Conservation (phyloP, 2,329 filamentous ascomycete genomes). For the Aureobasidium sp. region DNA sequence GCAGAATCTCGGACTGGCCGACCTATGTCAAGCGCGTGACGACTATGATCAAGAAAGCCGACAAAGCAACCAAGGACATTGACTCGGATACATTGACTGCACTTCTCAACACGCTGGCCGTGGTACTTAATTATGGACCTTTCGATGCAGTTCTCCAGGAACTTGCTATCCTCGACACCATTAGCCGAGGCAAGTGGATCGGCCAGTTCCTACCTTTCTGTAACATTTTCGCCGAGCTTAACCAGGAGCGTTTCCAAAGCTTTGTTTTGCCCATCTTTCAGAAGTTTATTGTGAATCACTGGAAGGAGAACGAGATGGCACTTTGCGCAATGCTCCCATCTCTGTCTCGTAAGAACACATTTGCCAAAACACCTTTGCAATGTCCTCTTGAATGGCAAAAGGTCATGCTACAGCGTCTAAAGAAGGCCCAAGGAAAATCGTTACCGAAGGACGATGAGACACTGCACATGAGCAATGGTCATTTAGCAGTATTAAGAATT, state of each 20-base stretch:
- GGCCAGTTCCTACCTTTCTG: constrained; percentile 79
- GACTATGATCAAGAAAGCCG: constrained; percentile 25
- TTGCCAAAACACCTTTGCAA: constrained; percentile 44
- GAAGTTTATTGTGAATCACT: constrained; percentile 70
- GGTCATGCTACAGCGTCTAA: constrained; percentile 31
- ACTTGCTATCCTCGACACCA: constrained; percentile 56
- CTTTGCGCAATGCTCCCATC: constrained; percentile 62
- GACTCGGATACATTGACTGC: constrained; percentile 20
- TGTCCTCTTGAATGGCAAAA: constrained; percentile 56
- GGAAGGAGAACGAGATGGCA: constrained; percentile 61
- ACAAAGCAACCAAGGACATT: constrained; percentile 7
- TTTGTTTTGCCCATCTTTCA: constrained; percentile 78
- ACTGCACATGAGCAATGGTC: constrained; percentile 11
- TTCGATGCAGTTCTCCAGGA: constrained; percentile 71
- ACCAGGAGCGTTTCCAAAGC: constrained; percentile 65
- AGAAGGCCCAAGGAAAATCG: constrained; percentile 1
- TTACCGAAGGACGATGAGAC: background rate
- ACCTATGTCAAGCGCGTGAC: constrained; percentile 46
- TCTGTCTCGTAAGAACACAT: constrained; percentile 43
- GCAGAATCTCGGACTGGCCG: constrained; percentile 66
- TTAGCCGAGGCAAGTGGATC: constrained; percentile 61
- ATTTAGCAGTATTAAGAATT: constrained; percentile 2
- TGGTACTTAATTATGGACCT: constrained; percentile 67
- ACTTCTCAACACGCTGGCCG: constrained; percentile 47
- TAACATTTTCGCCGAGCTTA: constrained; percentile 68